These are phyloP conservation scores for Trebouxiophyceae sp. DNA, from an alignment of 163 green algal species.

Conservation along the genomic window DNA sequence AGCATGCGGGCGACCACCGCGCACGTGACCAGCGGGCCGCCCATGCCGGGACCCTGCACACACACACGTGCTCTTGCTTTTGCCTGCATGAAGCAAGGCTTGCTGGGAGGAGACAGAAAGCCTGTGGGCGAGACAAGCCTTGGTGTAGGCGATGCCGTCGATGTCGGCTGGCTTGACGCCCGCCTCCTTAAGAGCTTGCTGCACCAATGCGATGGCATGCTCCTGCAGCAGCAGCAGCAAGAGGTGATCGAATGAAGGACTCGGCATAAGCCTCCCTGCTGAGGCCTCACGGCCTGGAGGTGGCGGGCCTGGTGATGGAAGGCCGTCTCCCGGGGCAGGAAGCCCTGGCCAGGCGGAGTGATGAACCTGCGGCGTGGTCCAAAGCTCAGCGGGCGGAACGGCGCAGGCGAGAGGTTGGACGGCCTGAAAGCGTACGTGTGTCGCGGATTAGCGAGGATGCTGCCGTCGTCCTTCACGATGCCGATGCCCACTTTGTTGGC, in stretches of 20 bases:
- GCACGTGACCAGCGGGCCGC: slow-evolving; percentile 71
- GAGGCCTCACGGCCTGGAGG: background rate
- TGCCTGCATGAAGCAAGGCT: no score
- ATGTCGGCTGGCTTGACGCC: slow-evolving; percentile 48
- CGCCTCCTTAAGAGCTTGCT: slow-evolving; percentile 57
- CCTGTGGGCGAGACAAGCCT: slow-evolving; percentile 24
- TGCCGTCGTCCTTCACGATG: slow-evolving; percentile 67
- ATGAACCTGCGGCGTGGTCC: slow-evolving; percentile 52
- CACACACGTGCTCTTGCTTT: no score
- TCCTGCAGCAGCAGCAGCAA: slow-evolving; percentile 20
- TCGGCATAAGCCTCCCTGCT: background rate
- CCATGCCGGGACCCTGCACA: slow-evolving; percentile 84
- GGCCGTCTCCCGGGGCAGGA: slow-evolving; percentile 80
- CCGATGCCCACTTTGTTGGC: slow-evolving; percentile 91
- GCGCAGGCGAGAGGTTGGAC: no score
- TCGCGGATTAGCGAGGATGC: slow-evolving; percentile 74
- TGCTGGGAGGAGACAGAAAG: background rate
- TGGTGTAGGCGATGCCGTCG: slow-evolving; percentile 61
- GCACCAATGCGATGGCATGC: slow-evolving; percentile 44
- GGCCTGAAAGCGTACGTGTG: slow-evolving; percentile 50
- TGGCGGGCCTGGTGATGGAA: slow-evolving; percentile 66
- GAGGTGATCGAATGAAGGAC: background rate
- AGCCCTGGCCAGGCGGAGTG: slow-evolving; percentile 73
- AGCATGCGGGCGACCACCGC: slow-evolving; percentile 80
- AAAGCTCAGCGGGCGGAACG: no score